Base-by-base conservation (phyloP, 805 yeast genomes). In the Ogataea saltuana region DNA sequence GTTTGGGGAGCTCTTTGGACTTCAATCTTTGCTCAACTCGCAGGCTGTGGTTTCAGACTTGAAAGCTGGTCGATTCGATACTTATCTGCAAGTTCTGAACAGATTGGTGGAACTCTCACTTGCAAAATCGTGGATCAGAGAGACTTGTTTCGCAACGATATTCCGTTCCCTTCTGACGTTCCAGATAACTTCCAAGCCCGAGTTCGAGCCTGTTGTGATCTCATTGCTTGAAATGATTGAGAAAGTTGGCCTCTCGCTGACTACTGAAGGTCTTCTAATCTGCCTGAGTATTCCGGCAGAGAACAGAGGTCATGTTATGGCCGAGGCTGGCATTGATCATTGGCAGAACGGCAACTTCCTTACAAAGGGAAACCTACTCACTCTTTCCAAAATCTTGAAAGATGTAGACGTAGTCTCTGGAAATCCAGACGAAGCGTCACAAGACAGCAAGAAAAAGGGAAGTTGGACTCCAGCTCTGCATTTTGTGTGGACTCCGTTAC, bases 1-100 rank as follows among this genome's bases (percentile, higher is more conserved):
- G 13, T 89, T 91, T 68, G 98, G 97, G 5, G 75, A 80, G 56
- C 68, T 90, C 33, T 90, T 91, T 62, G 97, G 96, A 0, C 68
- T 88, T 16, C 95, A 90, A 61, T 77, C 86, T 1, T 58, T 90
- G 37, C 70, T 85, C 23, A 83, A 83, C 38, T 74, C 83, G 11
- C 68, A 72, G 2, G 56, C 76, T 10, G 49, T 78, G 6, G 29
- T 37, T 3, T 20, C n/a, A 6, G 47, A 49, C 12, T 51, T 65
- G 6, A 49, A 57, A 4, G 27, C 45, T 1, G 53, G 54, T 2
- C 37, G 45, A 2, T 28, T 55, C 1, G 61, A 55, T 2, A 70
- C 72, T 35, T 66, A 71, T 38, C 47, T 57, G 13, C 60, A 64
- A 10, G 75, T 83, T 33, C 61, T 78, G 20, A 64, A 69, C 4